Conservation (phyloP, 306 rosid species). For the Potentilla sterilis region DNA sequence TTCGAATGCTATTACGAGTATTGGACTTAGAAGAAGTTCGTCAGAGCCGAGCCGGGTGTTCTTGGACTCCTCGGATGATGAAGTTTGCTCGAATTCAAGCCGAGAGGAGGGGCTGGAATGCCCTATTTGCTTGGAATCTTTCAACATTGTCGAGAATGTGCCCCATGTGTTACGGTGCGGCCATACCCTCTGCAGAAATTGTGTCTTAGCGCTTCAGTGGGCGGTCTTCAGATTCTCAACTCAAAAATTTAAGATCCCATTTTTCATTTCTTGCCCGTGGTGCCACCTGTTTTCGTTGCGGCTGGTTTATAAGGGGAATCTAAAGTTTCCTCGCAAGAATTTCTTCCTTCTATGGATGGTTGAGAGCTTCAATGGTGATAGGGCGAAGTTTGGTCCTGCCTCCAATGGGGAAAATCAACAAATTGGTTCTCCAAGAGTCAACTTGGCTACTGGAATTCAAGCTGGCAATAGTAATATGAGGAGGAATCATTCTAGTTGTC, state of each 20-base stretch:
- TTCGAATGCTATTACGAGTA: conserved; percentile 58
- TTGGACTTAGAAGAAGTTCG: conserved; percentile 60
- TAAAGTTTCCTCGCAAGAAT: conserved; percentile 79
- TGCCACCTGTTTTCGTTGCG: conserved; percentile 73
- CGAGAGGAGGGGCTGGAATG: conserved; percentile 85
- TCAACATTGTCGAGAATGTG: conserved; percentile 91
- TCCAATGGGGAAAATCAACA: conserved; percentile 50
- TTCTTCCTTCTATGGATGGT: conserved; percentile 94
- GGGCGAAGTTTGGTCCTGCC: conserved; percentile 44
- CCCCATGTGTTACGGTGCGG: conserved; percentile 98
- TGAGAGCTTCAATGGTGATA: conserved; percentile 82
- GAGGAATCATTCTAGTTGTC: conserved; percentile 41
- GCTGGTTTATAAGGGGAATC: conserved; percentile 65
- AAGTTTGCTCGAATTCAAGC: conserved; percentile 69
- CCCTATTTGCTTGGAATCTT: conserved; percentile 90
- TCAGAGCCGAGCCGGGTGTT: conserved; percentile 38
- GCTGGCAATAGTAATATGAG: conserved; percentile 39
- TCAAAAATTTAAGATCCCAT: conserved; percentile 65
- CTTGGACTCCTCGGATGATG: conserved; percentile 81
- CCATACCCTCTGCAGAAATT: conserved; percentile 83
- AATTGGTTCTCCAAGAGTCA: conserved; percentile 35
- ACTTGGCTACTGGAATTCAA: conserved; percentile 45
- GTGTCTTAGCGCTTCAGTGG: conserved; percentile 90
- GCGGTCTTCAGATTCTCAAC: conserved; percentile 62
- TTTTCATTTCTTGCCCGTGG: conserved; percentile 85